Conservation (phyloP, 108 stramenopile genomes). For the Schizochytrium sp. region DNA sequence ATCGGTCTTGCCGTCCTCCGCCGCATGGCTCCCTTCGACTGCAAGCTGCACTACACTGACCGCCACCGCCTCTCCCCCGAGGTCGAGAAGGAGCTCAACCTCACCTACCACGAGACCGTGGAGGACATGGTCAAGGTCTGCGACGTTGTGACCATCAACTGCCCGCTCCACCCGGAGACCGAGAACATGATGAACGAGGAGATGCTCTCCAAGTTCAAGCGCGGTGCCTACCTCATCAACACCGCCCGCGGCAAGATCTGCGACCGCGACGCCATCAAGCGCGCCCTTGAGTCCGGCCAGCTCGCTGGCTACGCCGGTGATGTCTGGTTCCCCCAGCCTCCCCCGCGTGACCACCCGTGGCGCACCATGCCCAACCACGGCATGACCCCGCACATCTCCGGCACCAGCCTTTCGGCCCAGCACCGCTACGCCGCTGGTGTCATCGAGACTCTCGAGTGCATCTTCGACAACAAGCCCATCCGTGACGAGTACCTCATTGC, state of each 20-base stretch:
- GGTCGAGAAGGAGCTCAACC: conserved; percentile 21
- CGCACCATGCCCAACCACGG: conserved; percentile 11
- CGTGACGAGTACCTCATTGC: conserved; percentile 14
- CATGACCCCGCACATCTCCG: conserved; percentile 16
- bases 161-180: conserved; percentile 12
- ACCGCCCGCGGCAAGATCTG: conserved; percentile 1
- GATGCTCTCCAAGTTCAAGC: conserved; percentile 10
- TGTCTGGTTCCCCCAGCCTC: conserved; percentile 14
- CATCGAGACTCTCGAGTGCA: conserved; percentile 8
- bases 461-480: conserved; percentile 17
- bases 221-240: conserved; percentile 18
- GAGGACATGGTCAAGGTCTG: conserved; percentile 18
- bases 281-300: conserved; percentile 4
- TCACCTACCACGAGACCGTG: neutral
- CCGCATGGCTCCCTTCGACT: conserved; percentile 16
- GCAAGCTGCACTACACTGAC: conserved; percentile 13
- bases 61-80: neutral
- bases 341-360: conserved; percentile 11
- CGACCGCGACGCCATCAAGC: neutral
- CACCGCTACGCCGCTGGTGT: conserved; percentile 18
- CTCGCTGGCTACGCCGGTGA: conserved; percentile 16
- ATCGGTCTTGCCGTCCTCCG: neutral
- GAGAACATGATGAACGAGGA: conserved; percentile 18
- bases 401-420: conserved; percentile 13
- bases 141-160: conserved; percentile 14